Base-by-base conservation (phyloP, 176 grass and related monocot genomes). In the Echinochloa phyllopogon region DNA sequence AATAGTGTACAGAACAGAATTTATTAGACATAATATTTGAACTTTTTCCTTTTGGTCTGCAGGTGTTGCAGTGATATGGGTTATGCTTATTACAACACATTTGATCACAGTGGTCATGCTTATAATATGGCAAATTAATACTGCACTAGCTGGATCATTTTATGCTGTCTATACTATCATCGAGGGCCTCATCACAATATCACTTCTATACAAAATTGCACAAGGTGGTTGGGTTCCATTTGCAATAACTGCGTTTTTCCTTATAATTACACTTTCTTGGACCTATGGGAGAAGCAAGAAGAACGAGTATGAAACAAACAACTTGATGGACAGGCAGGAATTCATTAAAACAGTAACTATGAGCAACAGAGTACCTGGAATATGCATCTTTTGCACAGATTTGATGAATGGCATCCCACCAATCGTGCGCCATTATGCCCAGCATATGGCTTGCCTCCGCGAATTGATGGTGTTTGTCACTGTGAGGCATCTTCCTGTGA, bases 171-270 rank as follows among this genome's bases (percentile, higher is more conserved):
- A 92, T 58, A 10, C 85, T 62, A 24, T 25, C 25, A 69, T 97
- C 7, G 92, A 97, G 84, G 92, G 87, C 8, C 17, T 92, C 11
- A 76, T 94, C 49, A 94, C 94, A 72, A 88, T 90, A 74, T 97
- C 94, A 45, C 83, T 97, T 42, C 48, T 97, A 49, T 85, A 94
- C 68, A 97, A 97, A 55, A 53, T 92, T 40, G 75, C 82, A 65
- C 79, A 92, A 82, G 94, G 94, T 20, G 94, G 92, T 3, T 97
- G 94, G 94, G 92, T 97, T 60, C 94, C 90, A 42, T 97, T 97
- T 66, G 94, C 84, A 15, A 92, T 94, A 51, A 87, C 94, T 6
- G 90, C 88, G 53, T 76, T 97, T 77, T 92, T 94, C 61, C 84
- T 97, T 60, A 14, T 50, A 44, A 90, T 94, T 60, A 97, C 92